Evolutionary conservation across 2,329 filamentous ascomycete species (phyloP).

Genomic region (Metarhizium guizhouense): DNA sequence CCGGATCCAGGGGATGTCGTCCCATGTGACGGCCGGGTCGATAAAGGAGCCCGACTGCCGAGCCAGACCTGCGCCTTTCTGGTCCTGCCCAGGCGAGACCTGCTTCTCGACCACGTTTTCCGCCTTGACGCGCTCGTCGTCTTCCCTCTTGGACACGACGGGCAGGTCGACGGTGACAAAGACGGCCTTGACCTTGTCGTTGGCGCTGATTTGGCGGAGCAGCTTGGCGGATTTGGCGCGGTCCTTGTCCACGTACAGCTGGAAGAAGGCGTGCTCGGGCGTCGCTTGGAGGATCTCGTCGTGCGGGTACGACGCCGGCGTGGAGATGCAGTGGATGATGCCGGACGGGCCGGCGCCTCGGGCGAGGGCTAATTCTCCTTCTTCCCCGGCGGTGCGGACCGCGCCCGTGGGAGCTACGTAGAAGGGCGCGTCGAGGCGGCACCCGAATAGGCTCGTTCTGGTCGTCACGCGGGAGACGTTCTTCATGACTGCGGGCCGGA

Average conservation of each 20-base stretch:
- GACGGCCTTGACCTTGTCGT: slow-evolving; percentile 39
- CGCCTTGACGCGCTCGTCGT: slow-evolving; percentile 34
- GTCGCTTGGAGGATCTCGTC: slow-evolving; percentile 35
- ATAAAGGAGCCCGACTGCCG: slow-evolving; percentile 48
- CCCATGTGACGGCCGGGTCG: slow-evolving; percentile 51
- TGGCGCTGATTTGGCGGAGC: slow-evolving; percentile 32
- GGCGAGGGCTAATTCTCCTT: slow-evolving; percentile 14
- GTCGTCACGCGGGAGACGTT: slow-evolving; percentile 12
- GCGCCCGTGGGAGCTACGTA: slow-evolving; percentile 15
- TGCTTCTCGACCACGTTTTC: slow-evolving; percentile 21
- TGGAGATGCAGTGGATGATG: slow-evolving; percentile 52
- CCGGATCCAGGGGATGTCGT: slow-evolving; percentile 57
- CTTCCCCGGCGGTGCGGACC: slow-evolving; percentile 8
- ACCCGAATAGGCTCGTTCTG: slow-evolving; percentile 11
- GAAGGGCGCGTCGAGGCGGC: slow-evolving; percentile 11
- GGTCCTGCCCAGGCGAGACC: slow-evolving; percentile 39
- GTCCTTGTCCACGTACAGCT: slow-evolving; percentile 53
- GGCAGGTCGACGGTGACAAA: slow-evolving; percentile 52
- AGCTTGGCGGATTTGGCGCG: slow-evolving; percentile 40
- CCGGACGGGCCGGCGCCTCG: slow-evolving; percentile 15
- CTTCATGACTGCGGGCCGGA: slow-evolving; percentile 15
- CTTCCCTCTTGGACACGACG: slow-evolving; percentile 45
- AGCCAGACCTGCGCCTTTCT: slow-evolving; percentile 45
- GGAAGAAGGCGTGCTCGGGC: slow-evolving; percentile 36
- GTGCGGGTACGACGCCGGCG: slow-evolving; percentile 50